Evolutionary conservation across 83 land plant species (phyloP).

Genomic region (Diphasiastrum complanatum): DNA sequence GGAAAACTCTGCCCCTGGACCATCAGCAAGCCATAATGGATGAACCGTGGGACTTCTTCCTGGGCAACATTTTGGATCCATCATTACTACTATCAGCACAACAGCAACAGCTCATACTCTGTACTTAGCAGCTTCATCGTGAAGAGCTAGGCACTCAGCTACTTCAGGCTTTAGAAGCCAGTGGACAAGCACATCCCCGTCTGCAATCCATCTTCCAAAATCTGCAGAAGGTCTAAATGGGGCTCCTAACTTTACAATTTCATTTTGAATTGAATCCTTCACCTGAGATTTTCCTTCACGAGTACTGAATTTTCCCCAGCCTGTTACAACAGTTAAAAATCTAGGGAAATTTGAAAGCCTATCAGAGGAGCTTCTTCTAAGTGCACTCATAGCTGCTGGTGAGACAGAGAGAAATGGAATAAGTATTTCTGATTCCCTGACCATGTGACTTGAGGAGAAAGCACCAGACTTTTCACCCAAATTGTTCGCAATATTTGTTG

Average conservation of each 20-base stretch:
- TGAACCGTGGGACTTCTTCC: too few relatives aligned
- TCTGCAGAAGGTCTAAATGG: conserved; percentile 15
- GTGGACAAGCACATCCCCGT: conserved; percentile 17
- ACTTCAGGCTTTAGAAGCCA: conserved; percentile 27
- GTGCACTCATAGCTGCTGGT: too few relatives aligned
- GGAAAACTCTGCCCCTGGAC: too few relatives aligned
- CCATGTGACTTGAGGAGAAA: too few relatives aligned
- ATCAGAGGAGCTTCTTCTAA: neutral
- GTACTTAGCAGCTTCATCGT: conserved; percentile 17
- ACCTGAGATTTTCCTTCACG: conserved; percentile 26
- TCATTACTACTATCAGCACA: too few relatives aligned
- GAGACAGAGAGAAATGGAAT: too few relatives aligned
- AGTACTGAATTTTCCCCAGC: conserved; percentile 32
- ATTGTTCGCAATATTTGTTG: too few relatives aligned
- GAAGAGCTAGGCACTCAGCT: conserved; percentile 14
- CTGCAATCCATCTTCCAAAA: conserved; percentile 28
- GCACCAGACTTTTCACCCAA: too few relatives aligned
- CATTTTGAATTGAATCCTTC: conserved; percentile 16
- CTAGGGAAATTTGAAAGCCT: conserved; percentile 14
- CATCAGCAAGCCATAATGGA: too few relatives aligned
- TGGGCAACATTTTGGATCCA: too few relatives aligned
- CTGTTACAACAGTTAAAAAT: conserved; percentile 27
- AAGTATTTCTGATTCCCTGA: too few relatives aligned
- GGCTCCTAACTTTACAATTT: conserved; percentile 18
- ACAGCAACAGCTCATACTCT: too few relatives aligned